Percentiles rank a stretch among this genome's conserved stretches.
Conservation (phyloP, 1,284 basidiomycete genomes). For the Pseudozyma sp. region DNA sequence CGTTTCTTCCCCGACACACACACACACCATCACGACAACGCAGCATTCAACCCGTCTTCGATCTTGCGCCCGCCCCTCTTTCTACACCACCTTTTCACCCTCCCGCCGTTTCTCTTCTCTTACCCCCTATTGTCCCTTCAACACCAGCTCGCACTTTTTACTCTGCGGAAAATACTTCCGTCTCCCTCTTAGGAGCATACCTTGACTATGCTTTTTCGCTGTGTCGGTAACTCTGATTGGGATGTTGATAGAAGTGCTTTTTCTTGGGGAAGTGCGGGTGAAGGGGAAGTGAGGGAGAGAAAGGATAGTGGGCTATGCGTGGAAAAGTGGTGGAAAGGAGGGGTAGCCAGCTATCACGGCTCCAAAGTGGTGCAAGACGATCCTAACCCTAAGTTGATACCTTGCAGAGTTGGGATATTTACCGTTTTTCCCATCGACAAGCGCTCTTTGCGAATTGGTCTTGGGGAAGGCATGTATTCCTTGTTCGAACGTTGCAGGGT, state of each 20-base stretch:
- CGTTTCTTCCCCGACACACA: background rate
- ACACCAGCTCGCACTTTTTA: no score
- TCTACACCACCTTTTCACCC: background rate
- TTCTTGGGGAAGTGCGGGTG: no score
- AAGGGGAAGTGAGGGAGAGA: background rate
- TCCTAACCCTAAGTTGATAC: slow-evolving; percentile 57
- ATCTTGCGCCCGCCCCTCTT: slow-evolving; percentile 44
- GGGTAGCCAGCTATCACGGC: slow-evolving; percentile 12
- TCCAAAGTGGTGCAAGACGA: slow-evolving; percentile 54
- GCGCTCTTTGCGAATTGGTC: no score
- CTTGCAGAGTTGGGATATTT: slow-evolving; percentile 8
- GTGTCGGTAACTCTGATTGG: slow-evolving; percentile 6
- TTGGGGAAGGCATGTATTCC: no score
- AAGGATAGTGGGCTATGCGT: no score
- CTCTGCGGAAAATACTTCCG: no score
- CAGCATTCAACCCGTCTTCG: slow-evolving; percentile 44
- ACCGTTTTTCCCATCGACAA: no score
- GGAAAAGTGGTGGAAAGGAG: background rate
- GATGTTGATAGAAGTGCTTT: background rate
- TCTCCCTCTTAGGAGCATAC: background rate
- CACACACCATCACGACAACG: background rate
- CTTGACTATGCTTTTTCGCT: slow-evolving; percentile 1
- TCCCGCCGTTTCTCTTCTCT: background rate
- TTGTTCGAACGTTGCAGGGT: no score
- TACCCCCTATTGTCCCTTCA: no score